Conservation (phyloP, 805 yeast species). For the Myxozyma melibiosi region DNA sequence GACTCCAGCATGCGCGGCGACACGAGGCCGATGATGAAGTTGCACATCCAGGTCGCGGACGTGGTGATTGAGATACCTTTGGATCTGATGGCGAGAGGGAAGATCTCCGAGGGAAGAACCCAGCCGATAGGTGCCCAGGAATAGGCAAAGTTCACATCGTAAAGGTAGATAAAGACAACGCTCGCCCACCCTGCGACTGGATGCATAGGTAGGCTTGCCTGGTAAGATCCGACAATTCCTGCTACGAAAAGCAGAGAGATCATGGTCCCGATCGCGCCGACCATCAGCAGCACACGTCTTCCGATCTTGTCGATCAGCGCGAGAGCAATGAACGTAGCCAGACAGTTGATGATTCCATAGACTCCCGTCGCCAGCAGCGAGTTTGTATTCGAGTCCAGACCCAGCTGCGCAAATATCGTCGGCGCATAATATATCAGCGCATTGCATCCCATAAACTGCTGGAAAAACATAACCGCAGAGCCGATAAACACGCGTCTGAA, state of each 20-base stretch:
- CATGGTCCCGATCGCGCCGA: conserved; percentile 61
- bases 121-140: conserved; percentile 60
- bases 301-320: conserved; percentile 60
- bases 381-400: conserved; percentile 48
- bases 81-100: conserved; percentile 52
- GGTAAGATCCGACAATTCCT: conserved; percentile 4
- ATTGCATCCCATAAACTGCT: conserved; percentile 31
- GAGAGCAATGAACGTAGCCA: conserved; percentile 58
- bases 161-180: conserved; percentile 56
- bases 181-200: conserved; percentile 15
- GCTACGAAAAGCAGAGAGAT: conserved; percentile 21
- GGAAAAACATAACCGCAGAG: conserved; percentile 15
- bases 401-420: conserved; percentile 53
- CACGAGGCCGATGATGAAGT: conserved; percentile 39
- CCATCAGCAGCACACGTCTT: conserved; percentile 61
- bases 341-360: conserved; percentile 51
- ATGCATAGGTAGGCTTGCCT: neutral
- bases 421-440: conserved; percentile 49
- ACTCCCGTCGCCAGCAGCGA: conserved; percentile 49
- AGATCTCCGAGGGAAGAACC: conserved; percentile 69
- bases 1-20: conserved; percentile 36
- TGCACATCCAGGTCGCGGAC: conserved; percentile 26
- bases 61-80: conserved; percentile 24
- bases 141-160: conserved; percentile 58
- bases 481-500: conserved; percentile 14